Percentiles rank a stretch among this genome's conserved stretches.
These are phyloP conservation scores for Picea mariana DNA, from an alignment of 83 land plant genomes.

Conservation along the genomic window DNA sequence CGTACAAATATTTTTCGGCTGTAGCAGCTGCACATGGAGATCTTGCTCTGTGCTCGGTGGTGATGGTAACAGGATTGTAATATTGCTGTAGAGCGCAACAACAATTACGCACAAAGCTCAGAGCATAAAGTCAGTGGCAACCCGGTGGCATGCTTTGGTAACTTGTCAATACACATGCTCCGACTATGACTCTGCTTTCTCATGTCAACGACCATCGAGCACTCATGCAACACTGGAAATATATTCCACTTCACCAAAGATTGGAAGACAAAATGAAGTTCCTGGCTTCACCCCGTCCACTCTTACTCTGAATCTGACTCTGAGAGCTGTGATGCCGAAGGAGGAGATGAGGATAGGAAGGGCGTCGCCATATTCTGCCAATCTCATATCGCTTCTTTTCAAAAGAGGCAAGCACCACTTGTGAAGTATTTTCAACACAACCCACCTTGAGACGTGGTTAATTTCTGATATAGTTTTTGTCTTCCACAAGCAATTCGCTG, in stretches of 20 bases:
- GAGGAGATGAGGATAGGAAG: slow-evolving; percentile 22
- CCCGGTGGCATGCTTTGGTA: slow-evolving; percentile 66
- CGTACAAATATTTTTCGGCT: too few species aligned
- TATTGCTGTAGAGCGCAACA: slow-evolving; percentile 53
- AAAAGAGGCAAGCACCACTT: slow-evolving; percentile 69
- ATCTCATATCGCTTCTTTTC: slow-evolving; percentile 46
- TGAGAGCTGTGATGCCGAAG: too few species aligned
- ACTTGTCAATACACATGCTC: slow-evolving; percentile 42
- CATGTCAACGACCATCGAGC: slow-evolving; percentile 4
- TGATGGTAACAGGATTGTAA: slow-evolving; percentile 44
- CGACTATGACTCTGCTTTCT: slow-evolving; percentile 26
- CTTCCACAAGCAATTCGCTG: too few species aligned
- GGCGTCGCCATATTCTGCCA: slow-evolving; percentile 27
- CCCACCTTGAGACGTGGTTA: too few species aligned
- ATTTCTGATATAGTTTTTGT: too few species aligned
- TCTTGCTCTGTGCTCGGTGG: slow-evolving; percentile 49
- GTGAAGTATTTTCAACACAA: too few species aligned
- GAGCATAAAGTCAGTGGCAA: slow-evolving; percentile 47
- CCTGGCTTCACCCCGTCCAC: too few species aligned
- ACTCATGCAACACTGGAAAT: neutral
- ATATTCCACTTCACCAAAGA: neutral
- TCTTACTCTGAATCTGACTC: too few species aligned
- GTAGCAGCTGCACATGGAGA: too few species aligned
- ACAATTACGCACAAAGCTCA: slow-evolving; percentile 74
- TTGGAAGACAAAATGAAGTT: too few species aligned